Evolutionary conservation across 495 filamentous ascomycete genomes (phyloP), one percentile per base, ranked within the genome.

Genomic region (Aspergillus steynii): DNA sequence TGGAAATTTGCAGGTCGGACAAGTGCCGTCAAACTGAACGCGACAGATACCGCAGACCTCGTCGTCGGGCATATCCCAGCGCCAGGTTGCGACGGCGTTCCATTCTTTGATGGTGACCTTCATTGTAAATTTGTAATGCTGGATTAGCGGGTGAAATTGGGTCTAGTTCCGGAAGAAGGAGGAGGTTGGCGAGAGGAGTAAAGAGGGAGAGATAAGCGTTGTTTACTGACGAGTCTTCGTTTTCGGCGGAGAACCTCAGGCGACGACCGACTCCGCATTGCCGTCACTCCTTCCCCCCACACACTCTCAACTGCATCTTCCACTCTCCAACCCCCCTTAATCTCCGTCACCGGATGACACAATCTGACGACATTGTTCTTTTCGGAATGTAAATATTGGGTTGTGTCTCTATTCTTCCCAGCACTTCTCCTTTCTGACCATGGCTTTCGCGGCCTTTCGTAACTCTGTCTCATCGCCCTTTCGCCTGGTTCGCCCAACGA

Each of bases 21-120:
- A 99, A 10, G 95, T 97, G 28, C 93, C 92, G 70, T 99, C 95
- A 73, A 97, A 99, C 71, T 96, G 92, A 29, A 96, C 90, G 70
- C 94, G 93, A 80, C 95, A 99, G 77, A 99, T 99, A 60, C 95
- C 95, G 66, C 95, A 99, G 60, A 98, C 92, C 66, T 99, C 95
- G 78, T 98, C 95, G 66, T 96, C 93, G 50, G 95, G 92, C 70
- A 97, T 92, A 71, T 98, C 92, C 95, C 95, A 99, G 60, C 90
- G 86, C 95, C 95, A 99, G 31, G 92, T 90, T 1, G 95, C 95
- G 52, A 98, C 90, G 3, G 91, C 92, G 74, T 93, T 90, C 92
- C 92, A 98, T 71, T 89, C 83, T 70, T 88, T 91, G 77, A 98
- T 92, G 14, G 83, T 92, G 74, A 98, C 93, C 74, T 96, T 98